Conservation (phyloP, 257 asterid genomes). For the Jacaranda mimosifolia region DNA sequence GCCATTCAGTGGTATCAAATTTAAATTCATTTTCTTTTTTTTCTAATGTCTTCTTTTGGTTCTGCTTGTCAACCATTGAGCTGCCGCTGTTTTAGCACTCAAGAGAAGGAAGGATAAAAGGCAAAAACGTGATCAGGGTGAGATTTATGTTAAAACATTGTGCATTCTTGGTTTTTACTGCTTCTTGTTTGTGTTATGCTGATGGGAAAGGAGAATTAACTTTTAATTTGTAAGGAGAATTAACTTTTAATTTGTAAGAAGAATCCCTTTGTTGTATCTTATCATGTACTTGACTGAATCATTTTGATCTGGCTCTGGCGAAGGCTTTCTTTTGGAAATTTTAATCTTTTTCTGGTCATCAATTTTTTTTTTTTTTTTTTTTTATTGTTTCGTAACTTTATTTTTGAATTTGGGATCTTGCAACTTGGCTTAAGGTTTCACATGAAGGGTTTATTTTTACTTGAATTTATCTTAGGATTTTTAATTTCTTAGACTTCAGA, state of each 20-base stretch:
- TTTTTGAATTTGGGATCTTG: too few relatives aligned
- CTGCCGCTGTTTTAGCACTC: conserved; percentile 18
- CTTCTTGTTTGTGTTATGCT: not conserved
- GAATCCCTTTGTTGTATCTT: not conserved
- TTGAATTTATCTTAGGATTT: not conserved
- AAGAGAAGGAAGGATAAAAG: not conserved
- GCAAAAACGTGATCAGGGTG: conserved; percentile 1
- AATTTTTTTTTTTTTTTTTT: not conserved
- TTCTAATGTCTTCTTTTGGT: not conserved
- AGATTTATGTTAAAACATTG: not conserved
- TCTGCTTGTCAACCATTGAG: conserved; percentile 25
- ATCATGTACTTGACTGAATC: not conserved
- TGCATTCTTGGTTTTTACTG: not conserved
- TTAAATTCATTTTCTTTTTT: conserved; percentile 28
- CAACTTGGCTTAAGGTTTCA: conserved; percentile 1
- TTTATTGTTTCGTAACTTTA: too few relatives aligned
- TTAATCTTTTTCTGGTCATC: not conserved
- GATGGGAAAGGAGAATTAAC: not conserved
- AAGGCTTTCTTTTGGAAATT: not conserved
- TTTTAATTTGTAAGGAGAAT: not conserved
- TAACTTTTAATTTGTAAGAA: not conserved
- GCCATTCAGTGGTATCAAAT: conserved; percentile 38
- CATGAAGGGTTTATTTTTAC: not conserved
- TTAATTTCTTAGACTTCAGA: not conserved
- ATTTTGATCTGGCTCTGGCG: not conserved